Evolutionary conservation across 768 basidiomycete genomes (phyloP), one percentile per base, ranked within the genome.

Genomic region (Psilocybe cubensis): DNA sequence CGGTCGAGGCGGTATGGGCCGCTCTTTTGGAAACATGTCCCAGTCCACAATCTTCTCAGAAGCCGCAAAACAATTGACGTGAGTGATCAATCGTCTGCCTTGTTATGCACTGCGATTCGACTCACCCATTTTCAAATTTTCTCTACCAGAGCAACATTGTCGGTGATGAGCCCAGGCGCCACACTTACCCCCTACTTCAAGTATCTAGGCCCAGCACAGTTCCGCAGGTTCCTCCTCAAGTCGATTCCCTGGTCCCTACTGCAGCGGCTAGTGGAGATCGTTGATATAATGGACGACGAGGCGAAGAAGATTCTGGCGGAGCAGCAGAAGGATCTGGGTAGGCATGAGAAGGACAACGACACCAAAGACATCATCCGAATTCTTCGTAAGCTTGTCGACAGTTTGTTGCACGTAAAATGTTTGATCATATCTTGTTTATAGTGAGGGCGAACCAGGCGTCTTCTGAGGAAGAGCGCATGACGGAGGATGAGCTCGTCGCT

Each of bases 251-350:
- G 42, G 42, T 12, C 21, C 6, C 53, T 54, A 3, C 42, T 54
- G 9, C 53, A 54, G 27, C 41, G 53, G 3, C 29, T 54, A 11
- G 53, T 45, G n/a, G 53, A 44, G 6, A 54, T 54, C 9, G 53
- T 54, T n/a, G 35, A 54, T 14, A 35, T 54, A 11, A 54, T 54
- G 53, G 53, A 54, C 28, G 7, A 54, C 27, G 43, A 44, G 18
- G 53, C 42, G 24, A 4, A 12, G 21, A 33, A 54, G 43, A 28
- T 54, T 21, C 35, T 54, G 3, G 38, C 53, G 14, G 53, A 41
- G 17, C 53, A 54, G 14, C 42, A 54, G 43, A 46, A 54, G 27
- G 24, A 41, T 17, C 53, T 54, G 6, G 42, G 4, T n/a, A 31
- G 23, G 6, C 27, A 54, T 10, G 43, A 45, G 17, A 31, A 40